Base-by-base conservation (phyloP, 495 filamentous ascomycete species). In the Lophiostoma macrostomum region DNA sequence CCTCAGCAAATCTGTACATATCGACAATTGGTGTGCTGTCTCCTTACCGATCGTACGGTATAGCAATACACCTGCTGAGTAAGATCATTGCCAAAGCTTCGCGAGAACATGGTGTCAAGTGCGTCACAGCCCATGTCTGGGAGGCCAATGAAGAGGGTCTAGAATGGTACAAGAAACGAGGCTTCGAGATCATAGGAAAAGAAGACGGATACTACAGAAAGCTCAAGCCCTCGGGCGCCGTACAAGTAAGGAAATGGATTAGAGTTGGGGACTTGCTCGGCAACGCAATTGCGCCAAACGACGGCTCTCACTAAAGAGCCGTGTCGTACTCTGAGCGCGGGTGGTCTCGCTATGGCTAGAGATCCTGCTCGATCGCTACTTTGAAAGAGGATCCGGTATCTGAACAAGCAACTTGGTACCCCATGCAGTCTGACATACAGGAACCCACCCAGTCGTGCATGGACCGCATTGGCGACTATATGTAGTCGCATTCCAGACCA, bases 101-200 rank as follows among this genome's bases (percentile, higher is more conserved):
- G 2, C 22, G 50, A 3, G 70, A 71, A 16, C 76, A 81, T 34
- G 71, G 76, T 18, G 69, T 85, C 10, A 71, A 71, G 18, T 74
- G 71, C 12, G 77, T 90, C 10, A 90, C 87, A 45, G 93, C 93
- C 12, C 93, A 98, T 72, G 93, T 97, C 1, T 96, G 95, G 84
- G 88, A 93, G 53, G 82, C 84, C 51, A 97, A 98, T 64, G 77
- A 80, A 10, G 93, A 95, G 34, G 93, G 80, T 0, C 67, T 94
- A 65, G 77, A 80, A 51, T 98, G 93, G 93, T 98, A 98, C 74
- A 57, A 67, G 18, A 78, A 79, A 48, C 76, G 89, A n/a, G 90
- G 91, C 4, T 98, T 98, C 57, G 66, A 68, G 51, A 68, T 76
- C 6, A 73, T 82, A 28, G 71, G 74, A 13, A 78, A 70, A 16